Evolutionary conservation across 2,329 filamentous ascomycete species (phyloP).

Genomic region (Phialophora tarda): DNA sequence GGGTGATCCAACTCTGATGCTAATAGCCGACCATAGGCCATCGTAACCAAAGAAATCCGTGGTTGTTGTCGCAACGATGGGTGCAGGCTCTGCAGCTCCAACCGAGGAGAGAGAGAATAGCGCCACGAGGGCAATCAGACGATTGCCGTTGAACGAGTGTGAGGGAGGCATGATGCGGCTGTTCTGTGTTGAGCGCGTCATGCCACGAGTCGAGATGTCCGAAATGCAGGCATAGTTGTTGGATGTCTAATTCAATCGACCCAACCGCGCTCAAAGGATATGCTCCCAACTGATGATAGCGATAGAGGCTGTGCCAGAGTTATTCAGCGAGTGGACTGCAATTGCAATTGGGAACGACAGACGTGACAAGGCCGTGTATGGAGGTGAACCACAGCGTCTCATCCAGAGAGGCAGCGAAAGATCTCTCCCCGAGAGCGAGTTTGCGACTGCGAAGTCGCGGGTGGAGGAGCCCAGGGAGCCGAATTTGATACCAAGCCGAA

Average conservation of each 20-base stretch:
- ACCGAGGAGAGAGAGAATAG: conserved; percentile 10
- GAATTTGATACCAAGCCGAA: not conserved
- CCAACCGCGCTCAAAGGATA: not conserved
- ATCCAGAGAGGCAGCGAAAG: not conserved
- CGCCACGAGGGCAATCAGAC: conserved; percentile 10
- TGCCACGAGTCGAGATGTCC: conserved; percentile 11
- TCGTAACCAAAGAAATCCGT: conserved; percentile 41
- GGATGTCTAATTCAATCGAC: not conserved
- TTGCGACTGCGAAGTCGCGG: not conserved
- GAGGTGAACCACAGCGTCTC: not conserved
- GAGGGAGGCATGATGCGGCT: not conserved
- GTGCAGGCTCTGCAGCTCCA: conserved; percentile 18
- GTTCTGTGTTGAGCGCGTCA: conserved; percentile 19
- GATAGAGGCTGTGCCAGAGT: not conserved
- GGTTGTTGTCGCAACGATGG: conserved; percentile 32
- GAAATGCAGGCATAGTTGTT: conserved; percentile 12
- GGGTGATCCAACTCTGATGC: conserved; percentile 42
- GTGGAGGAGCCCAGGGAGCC: not conserved
- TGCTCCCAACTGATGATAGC: not conserved
- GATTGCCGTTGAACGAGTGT: not conserved
- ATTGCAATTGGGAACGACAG: conserved; percentile 12
- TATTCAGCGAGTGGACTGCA: conserved; percentile 9
- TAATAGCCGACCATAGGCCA: conserved; percentile 42
- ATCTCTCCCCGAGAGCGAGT: not conserved
- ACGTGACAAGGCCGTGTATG: conserved; percentile 1